Evolutionary conservation across 495 filamentous ascomycete species (phyloP).

Genomic region (Mytilinidion resinicola): DNA sequence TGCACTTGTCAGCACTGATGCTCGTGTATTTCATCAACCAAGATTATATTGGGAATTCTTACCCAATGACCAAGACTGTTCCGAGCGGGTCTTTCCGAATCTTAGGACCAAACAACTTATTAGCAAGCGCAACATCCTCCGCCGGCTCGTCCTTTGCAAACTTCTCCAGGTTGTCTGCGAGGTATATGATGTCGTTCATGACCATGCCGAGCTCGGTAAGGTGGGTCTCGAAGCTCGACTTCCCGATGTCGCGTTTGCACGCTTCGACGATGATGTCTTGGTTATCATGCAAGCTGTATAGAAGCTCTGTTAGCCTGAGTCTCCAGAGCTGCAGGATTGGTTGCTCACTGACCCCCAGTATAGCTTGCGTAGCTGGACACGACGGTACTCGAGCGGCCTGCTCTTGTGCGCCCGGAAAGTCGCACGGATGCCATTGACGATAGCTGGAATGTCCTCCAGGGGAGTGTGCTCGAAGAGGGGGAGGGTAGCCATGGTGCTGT

Average conservation of each 20-base stretch:
- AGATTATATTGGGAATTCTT: constrained; percentile 19
- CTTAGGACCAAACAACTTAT: constrained; percentile 60
- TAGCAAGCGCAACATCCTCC: constrained; percentile 60
- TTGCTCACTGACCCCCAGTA: constrained; percentile 67
- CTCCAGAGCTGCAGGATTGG: neutral
- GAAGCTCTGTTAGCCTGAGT: constrained; percentile 1
- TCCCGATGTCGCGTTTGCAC: constrained; percentile 65
- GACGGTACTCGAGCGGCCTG: constrained; percentile 70
- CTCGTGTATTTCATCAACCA: neutral
- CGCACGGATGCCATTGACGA: constrained; percentile 50
- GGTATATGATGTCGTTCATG: constrained; percentile 71
- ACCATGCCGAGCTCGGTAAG: constrained; percentile 67
- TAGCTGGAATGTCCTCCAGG: constrained; percentile 56
- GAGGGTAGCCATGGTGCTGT: constrained; percentile 34
- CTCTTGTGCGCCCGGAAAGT: constrained; percentile 75
- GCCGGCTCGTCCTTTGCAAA: constrained; percentile 79
- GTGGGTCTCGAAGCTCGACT: constrained; percentile 61
- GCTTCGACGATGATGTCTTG: constrained; percentile 62
- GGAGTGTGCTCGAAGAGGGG: constrained; percentile 57
- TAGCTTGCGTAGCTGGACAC: constrained; percentile 80
- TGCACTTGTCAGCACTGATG: neutral
- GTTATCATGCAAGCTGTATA: constrained; percentile 62
- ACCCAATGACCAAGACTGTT: constrained; percentile 78
- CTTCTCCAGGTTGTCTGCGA: constrained; percentile 64
- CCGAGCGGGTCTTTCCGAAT: constrained; percentile 89